These are phyloP conservation scores for Xylaria scruposa DNA, from an alignment of 495 filamentous ascomycete genomes.

Conservation along the genomic window DNA sequence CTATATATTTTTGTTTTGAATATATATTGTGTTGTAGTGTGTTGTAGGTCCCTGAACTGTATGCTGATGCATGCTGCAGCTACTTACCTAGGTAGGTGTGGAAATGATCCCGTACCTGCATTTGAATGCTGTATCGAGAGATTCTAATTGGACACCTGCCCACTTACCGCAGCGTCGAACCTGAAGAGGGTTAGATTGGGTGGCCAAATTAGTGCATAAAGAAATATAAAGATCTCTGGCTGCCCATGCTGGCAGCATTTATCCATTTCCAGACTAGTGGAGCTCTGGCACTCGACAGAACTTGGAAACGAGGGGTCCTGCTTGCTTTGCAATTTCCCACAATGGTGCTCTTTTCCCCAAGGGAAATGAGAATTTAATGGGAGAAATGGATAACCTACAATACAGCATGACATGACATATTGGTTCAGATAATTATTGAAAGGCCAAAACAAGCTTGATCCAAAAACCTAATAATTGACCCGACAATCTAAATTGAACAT, in stretches of 20 bases:
- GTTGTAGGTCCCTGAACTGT: background rate
- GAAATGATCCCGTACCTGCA: conserved; percentile 22
- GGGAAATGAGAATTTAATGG: too few species aligned
- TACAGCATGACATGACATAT: conserved; percentile 4
- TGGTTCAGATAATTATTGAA: background rate
- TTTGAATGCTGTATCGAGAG: conserved; percentile 5
- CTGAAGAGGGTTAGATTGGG: conserved; percentile 16
- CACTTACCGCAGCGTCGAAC: conserved; percentile 12
- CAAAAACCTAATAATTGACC: background rate
- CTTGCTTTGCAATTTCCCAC: conserved; percentile 23
- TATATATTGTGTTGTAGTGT: background rate
- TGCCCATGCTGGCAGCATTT: conserved; percentile 7
- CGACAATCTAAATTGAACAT: background rate
- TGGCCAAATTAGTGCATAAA: conserved; percentile 19
- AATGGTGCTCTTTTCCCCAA: background rate
- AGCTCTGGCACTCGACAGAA: conserved; percentile 1
- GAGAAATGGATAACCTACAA: background rate
- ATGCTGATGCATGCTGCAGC: background rate
- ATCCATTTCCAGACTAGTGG: conserved; percentile 11
- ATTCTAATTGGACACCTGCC: conserved; percentile 6
- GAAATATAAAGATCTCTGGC: conserved; percentile 21
- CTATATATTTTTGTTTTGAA: background rate
- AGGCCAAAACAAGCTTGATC: background rate
- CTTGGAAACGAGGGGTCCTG: conserved; percentile 18
- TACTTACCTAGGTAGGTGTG: background rate